Evolutionary conservation across 768 basidiomycete species (phyloP), one percentile per base, ranked within the genome.

Genomic region (Lentinula sp.): DNA sequence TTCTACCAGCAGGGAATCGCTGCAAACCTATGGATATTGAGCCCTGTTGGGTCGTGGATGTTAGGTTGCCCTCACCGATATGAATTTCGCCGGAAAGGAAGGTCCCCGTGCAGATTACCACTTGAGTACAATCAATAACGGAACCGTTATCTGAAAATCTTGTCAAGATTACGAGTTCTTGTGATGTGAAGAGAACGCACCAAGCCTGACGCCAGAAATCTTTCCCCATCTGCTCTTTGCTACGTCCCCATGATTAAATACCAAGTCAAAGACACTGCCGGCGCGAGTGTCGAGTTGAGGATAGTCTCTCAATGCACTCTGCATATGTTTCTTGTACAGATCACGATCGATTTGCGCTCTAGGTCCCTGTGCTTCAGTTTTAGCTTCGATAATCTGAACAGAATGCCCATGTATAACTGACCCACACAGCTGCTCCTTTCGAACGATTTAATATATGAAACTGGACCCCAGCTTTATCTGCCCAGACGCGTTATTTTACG

Each of bases 1-100:
- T 78, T 48, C 91, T 79, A 15, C 92, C 91, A 7, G 92, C 91
- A 4, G 92, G 90, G 65, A 87, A 86, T 16, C 84, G 80, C 62
- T 85, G 87, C 75, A 85, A 80, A 48, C 88, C 87, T 88, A 46
- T 35, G 10, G 10, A 62, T 15, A 36, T 12, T 56, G 42, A 23
- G 33, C 45, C 49, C 60, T 9, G 45, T 7, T 20, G n/a, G 18
- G 4, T 13, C 55, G 33, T 50, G 32, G 9, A 45, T 18, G 32
- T 9, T 0, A 35, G 28, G 42, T 36, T 36, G 6, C 28, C 55
- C 70, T 32, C 66, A 86, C 92, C 93, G 50, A 96, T 90, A 67
- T 95, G 93, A 49, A 95, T 93, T 74, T 95, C 91, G 10, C 91
- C 94, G 2, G 89, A 88, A 28, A 96, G 80, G 69, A 96, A 96